Evolutionary conservation across 345 rosid genomes (phyloP).

Genomic region (Brassica carinata): DNA sequence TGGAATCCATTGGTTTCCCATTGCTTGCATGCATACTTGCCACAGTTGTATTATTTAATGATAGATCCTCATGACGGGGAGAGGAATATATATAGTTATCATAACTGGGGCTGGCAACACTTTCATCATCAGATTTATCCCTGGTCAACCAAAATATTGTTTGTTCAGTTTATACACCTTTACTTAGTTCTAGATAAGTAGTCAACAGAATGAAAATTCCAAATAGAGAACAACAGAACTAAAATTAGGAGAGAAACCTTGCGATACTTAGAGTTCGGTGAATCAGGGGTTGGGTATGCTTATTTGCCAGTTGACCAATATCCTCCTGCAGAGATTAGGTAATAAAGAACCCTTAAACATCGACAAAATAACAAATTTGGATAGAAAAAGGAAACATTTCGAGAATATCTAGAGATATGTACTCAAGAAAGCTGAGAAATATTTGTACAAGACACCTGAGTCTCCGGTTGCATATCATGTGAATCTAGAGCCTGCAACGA

Average conservation of each 20-base stretch:
- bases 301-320: slow-evolving; percentile 43
- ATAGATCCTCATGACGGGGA: slow-evolving; percentile 43
- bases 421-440: slow-evolving; percentile 13
- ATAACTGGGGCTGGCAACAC: slow-evolving; percentile 53
- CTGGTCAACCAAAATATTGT: slow-evolving; percentile 40
- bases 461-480: slow-evolving; percentile 53
- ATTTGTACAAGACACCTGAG: slow-evolving; percentile 33
- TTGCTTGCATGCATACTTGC: slow-evolving; percentile 46
- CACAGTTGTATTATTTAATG: slow-evolving; percentile 45
- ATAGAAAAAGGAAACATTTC: slow-evolving; percentile 15
- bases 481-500: slow-evolving; percentile 54
- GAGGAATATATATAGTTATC: slow-evolving; percentile 49
- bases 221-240: not conserved
- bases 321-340: slow-evolving; percentile 58
- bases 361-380: slow-evolving; percentile 4
- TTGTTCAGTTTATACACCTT: slow-evolving; percentile 25
- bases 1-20: slow-evolving; percentile 49
- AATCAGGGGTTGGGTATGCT: slow-evolving; percentile 38
- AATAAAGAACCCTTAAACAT: slow-evolving; percentile 29
- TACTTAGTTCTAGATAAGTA: slow-evolving; percentile 18
- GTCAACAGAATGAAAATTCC: not conserved
- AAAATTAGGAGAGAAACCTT: slow-evolving; percentile 47
- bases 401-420: slow-evolving; percentile 1
- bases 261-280: slow-evolving; percentile 44
- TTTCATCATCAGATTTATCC: slow-evolving; percentile 80